Conservation (phyloP, 139 green algal genomes). For the Limnomonas spitsbergensis region DNA sequence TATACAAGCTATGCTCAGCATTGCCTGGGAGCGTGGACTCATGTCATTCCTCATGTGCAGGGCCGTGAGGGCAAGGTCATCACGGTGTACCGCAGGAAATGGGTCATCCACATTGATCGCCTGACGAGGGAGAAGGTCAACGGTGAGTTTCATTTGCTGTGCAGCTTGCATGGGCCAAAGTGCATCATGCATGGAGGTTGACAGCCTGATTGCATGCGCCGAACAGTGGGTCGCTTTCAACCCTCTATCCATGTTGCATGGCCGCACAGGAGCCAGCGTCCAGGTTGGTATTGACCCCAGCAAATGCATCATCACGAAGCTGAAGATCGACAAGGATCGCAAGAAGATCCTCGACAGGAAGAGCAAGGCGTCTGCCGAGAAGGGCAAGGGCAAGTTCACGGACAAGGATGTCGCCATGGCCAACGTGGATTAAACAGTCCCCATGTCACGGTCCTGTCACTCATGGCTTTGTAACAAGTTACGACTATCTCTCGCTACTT, state of each 20-base stretch:
- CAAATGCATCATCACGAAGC: slow-evolving; percentile 98
- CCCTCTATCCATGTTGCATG: slow-evolving; percentile 9
- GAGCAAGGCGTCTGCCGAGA: slow-evolving; percentile 71
- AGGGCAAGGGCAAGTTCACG: slow-evolving; percentile 92
- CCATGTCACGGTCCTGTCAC: no score
- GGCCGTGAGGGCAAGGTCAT: slow-evolving; percentile 94
- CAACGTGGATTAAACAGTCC: slow-evolving; percentile 80
- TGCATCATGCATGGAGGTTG: no score
- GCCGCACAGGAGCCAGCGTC: slow-evolving; percentile 80
- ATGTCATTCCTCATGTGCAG: slow-evolving; percentile 33
- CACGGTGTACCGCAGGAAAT: slow-evolving; percentile 97
- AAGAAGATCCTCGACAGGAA: slow-evolving; percentile 91
- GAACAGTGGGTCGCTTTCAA: neutral
- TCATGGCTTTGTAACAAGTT: no score
- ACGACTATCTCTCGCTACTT: no score
- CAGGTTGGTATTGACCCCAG: slow-evolving; percentile 94
- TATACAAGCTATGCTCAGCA: slow-evolving; percentile 20
- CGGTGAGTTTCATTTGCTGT: slow-evolving; percentile 63
- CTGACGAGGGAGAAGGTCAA: slow-evolving; percentile 98
- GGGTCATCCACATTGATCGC: slow-evolving; percentile 99
- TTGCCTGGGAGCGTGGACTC: neutral
- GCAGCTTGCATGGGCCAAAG: no score
- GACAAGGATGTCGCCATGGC: slow-evolving; percentile 88
- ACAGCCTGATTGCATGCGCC: no score
- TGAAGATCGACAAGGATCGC: slow-evolving; percentile 99